These are phyloP conservation scores for Neckera pumila DNA, from an alignment of 225 moss, liverwort and hornwort genomes.

Conservation along the genomic window DNA sequence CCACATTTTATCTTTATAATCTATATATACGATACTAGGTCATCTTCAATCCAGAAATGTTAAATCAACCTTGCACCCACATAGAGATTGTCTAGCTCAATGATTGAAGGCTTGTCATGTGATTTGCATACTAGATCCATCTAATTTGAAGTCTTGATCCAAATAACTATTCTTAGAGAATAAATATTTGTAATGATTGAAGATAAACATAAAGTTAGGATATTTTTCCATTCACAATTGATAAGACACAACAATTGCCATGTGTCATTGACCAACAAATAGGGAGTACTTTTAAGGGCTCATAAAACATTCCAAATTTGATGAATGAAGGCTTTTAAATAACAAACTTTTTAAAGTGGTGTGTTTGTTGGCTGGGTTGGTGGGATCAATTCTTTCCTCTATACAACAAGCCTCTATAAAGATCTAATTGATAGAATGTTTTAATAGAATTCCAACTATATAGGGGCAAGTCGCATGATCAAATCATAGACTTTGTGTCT, in stretches of 20 bases:
- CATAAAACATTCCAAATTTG: not conserved
- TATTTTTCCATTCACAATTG: fast-evolving
- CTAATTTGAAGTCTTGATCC: not conserved
- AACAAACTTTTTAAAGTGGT: not conserved
- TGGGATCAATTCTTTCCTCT: not conserved
- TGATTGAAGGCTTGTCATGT: fast-evolving
- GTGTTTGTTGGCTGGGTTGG: fast-evolving
- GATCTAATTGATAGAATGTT: fast-evolving
- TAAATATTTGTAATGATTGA: not conserved
- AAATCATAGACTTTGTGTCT: not conserved
- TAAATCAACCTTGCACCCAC: fast-evolving
- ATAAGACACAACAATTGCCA: not conserved
- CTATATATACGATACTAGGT: not conserved
- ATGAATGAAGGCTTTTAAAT: not conserved
- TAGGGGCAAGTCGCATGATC: not conserved
- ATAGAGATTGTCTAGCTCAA: fast-evolving
- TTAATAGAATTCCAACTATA: not conserved
- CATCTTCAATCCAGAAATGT: fast-evolving
- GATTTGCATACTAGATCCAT: fast-evolving
- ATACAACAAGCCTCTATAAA: not conserved
- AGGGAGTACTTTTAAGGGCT: not conserved
- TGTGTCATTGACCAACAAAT: not conserved
- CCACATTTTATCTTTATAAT: fast-evolving
- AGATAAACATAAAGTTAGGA: not conserved
- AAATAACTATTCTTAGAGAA: fast-evolving